A percentile compares a stretch with the other conserved stretches of the same genome.
phyloP scores from a whole-genome alignment of 306 rosid species.

The Sphenostylis stenocarpa region DNA sequence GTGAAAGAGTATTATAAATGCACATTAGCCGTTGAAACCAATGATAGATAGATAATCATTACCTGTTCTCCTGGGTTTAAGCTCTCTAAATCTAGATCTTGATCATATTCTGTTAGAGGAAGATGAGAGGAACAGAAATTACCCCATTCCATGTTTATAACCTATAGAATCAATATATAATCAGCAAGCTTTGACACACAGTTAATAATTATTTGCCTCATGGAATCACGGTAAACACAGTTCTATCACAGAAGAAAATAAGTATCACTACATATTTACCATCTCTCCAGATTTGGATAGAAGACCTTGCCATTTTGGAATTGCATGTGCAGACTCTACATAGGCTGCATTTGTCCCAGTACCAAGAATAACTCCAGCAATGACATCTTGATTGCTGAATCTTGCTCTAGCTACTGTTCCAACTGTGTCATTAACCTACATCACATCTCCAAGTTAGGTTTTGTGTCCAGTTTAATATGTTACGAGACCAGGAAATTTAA shows the following conservation, averaged over 20 bases:
- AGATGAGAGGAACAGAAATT: constrained; percentile 85
- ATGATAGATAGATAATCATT: constrained; percentile 25
- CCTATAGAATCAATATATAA: constrained; percentile 47
- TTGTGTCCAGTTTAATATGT: background rate
- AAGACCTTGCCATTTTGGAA: constrained; percentile 94
- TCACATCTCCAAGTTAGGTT: constrained; percentile 35
- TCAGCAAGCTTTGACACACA: background rate
- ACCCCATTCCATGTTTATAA: constrained; percentile 99
- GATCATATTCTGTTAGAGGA: constrained; percentile 87
- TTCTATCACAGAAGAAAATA: background rate
- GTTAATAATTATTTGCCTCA: background rate
- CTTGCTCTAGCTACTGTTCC: constrained; percentile 95
- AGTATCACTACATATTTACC: constrained; percentile 48
- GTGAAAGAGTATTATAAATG: constrained; percentile 30
- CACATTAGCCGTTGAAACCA: background rate
- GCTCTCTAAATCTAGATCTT: constrained; percentile 69
- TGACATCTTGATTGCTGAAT: constrained; percentile 68
- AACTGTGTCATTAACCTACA: constrained; percentile 93
- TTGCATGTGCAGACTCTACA: constrained; percentile 79
- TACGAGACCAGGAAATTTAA: background rate
- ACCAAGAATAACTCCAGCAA: constrained; percentile 93
- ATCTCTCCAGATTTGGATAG: constrained; percentile 87
- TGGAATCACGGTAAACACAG: background rate
- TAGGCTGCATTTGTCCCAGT: constrained; percentile 99
- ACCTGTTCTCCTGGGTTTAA: constrained; percentile 99